Base-by-base conservation (phyloP, 805 yeast genomes). In the Maudiozyma pseudohumilis region DNA sequence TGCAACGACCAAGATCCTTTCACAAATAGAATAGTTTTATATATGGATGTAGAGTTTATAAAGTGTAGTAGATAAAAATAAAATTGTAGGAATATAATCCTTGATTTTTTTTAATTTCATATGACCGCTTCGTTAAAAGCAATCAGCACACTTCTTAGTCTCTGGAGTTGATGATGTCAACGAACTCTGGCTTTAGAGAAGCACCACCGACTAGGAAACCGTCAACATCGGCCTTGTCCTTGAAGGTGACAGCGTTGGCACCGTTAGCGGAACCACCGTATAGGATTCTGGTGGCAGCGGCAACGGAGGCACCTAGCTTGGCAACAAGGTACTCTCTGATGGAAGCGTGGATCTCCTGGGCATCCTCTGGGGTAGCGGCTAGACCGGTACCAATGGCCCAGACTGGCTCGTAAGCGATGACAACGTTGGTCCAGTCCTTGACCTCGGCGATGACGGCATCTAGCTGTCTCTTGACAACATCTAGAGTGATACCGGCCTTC, bases 141-240 rank as follows among this genome's bases (percentile, higher is more conserved):
- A n/a, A n/a, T n/a, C n/a, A n/a, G 4, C 6, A 37, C 25, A 32
- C 29, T 30, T 25, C 33, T 45, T 76, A 84, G 62, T 70, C 68
- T 80, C 95, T 81, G 39, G 94, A 83, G 72, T 83, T 89, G 76
- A 92, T 74, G 62, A 92, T 92, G 69, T 86, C 92, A 60, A 85
- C 77, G 61, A 92, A 92, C 72, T 92, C 98, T 50, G 98, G 95
- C 77, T 92, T 92, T 67, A 92, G 77, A 33, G 94, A 85, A 60
- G 98, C 98, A 72, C 98, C 98, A 61, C 98, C 98, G 55, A 92
- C 98, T 59, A 92, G 77, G 89, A 88, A 92, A 38, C 98, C 98
- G 61, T 92, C 98, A 48, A 92, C 94, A 60, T 92, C 96, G 19
- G 69, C 69, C 77, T 86, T 86, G 69, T 78, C 92, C 71, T 79